phyloP scores from a whole-genome alignment of 2,329 filamentous ascomycete genomes.

The Epichloe elymi region DNA sequence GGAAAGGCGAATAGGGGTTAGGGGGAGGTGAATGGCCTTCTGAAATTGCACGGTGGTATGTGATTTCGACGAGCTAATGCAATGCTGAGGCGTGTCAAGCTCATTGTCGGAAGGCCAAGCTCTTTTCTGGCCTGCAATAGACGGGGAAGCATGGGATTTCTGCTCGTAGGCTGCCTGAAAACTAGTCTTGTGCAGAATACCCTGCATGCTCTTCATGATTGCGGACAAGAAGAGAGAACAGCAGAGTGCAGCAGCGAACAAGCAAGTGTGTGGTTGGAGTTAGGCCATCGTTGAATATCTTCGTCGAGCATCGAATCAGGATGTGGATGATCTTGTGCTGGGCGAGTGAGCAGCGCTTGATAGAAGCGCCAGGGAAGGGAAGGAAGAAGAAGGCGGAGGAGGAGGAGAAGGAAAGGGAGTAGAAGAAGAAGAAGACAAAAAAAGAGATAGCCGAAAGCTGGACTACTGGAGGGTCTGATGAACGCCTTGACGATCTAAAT shows the following conservation, averaged over 20 bases:
- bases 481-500: no score
- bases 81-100: not conserved
- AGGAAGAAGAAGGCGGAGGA: no score
- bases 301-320: not conserved
- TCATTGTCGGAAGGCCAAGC: conserved; percentile 14
- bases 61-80: not conserved
- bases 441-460: not conserved
- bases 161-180: conserved; percentile 31
- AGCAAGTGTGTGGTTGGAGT: not conserved
- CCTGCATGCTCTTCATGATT: conserved; percentile 27
- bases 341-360: not conserved
- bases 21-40: conserved; percentile 19
- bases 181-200: conserved; percentile 36
- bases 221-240: not conserved
- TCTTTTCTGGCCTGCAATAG: conserved; percentile 38
- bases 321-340: not conserved
- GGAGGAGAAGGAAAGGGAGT: not conserved
- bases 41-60: conserved; percentile 18
- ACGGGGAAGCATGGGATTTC: conserved; percentile 24
- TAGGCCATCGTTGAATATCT: not conserved
- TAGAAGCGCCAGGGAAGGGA: not conserved
- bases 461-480: not conserved
- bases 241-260: not conserved
- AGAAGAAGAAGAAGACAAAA: not conserved
- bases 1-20: conserved; percentile 16